These are phyloP conservation scores for Mucuna pruriens DNA, from an alignment of 306 rosid species.

Conservation along the genomic window DNA sequence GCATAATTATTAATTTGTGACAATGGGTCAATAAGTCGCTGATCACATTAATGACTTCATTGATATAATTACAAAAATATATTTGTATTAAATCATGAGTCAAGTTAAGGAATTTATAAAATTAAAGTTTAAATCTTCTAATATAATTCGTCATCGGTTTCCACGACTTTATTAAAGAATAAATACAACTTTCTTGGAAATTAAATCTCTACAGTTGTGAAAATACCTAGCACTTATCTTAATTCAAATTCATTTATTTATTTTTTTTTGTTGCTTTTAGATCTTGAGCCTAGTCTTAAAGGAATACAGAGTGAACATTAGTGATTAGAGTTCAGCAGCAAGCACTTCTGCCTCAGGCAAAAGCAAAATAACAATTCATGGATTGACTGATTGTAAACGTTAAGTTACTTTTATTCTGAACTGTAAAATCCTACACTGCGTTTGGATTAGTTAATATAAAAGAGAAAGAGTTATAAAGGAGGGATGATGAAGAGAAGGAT, in stretches of 20 bases:
- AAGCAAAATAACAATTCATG: not conserved
- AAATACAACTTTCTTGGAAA: not conserved
- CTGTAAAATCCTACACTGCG: not conserved
- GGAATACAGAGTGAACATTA: no score
- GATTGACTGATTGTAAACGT: not conserved
- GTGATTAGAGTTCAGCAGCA: not conserved
- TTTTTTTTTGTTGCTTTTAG: no score
- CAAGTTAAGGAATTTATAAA: not conserved
- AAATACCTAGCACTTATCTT: no score
- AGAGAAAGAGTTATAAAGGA: not conserved
- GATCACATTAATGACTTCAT: not conserved
- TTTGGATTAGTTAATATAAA: not conserved
- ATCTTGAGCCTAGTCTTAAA: no score
- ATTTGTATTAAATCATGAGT: not conserved
- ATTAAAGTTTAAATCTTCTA: not conserved
- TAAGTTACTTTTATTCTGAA: not conserved
- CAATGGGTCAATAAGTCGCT: not conserved
- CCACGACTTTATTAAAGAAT: not conserved
- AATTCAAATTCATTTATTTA: no score
- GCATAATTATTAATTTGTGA: not conserved
- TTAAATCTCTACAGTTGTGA: not conserved
- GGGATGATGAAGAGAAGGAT: not conserved
- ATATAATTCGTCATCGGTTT: not conserved
- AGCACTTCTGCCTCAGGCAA: not conserved
- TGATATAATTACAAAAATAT: not conserved